Conservation (phyloP, 2,329 filamentous ascomycete species). For the Penicillium sp. region DNA sequence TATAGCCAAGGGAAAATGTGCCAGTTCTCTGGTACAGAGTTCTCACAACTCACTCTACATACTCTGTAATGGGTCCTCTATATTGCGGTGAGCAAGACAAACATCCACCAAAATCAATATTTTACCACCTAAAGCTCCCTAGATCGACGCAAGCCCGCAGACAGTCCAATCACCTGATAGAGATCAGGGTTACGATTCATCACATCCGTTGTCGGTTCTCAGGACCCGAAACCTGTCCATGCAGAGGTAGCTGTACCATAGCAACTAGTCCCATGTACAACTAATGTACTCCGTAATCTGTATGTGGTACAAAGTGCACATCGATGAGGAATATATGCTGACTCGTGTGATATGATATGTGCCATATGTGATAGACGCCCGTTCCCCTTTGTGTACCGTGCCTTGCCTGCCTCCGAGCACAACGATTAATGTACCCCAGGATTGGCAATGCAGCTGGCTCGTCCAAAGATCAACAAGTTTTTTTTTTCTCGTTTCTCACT, state of each 20-base stretch:
- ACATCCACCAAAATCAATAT: not conserved
- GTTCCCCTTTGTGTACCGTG: slow-evolving; percentile 4
- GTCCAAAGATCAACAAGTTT: not conserved
- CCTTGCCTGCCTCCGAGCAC: not conserved
- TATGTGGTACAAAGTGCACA: not conserved
- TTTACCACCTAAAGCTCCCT: not conserved
- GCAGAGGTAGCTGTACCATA: not conserved
- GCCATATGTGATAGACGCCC: not conserved
- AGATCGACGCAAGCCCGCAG: slow-evolving; percentile 4
- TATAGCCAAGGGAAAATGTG: not conserved
- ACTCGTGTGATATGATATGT: slow-evolving; percentile 2
- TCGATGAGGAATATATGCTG: not conserved
- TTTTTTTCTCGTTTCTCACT: slow-evolving; percentile 1
- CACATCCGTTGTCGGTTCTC: slow-evolving; percentile 8
- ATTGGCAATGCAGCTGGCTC: slow-evolving; percentile 18
- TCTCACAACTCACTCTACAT: not conserved
- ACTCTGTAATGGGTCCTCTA: not conserved
- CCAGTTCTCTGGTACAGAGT: not conserved
- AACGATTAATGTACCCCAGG: slow-evolving; percentile 21
- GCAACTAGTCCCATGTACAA: slow-evolving; percentile 9
- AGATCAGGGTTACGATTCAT: slow-evolving; percentile 4
- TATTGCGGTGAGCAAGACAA: slow-evolving; percentile 5
- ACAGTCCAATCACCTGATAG: slow-evolving; percentile 8
- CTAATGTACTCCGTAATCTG: not conserved
- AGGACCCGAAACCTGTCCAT: not conserved